Conservation (phyloP, 2,329 filamentous ascomycete genomes). For the Microcera coccophila region DNA sequence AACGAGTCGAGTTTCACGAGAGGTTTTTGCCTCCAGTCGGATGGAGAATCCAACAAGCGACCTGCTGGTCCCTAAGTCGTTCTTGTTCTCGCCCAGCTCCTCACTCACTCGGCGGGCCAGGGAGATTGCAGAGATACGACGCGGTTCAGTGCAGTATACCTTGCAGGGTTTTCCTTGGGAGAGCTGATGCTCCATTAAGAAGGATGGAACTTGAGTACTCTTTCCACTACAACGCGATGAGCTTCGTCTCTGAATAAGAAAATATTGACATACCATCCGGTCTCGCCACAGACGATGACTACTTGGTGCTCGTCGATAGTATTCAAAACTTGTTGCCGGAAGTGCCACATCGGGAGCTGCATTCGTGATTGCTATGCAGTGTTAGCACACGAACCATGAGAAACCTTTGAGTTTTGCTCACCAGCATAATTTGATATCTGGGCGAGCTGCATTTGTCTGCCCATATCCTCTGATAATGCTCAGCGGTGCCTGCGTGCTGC, state of each 20-base stretch:
- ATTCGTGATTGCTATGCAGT: slow-evolving; percentile 54
- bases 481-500: slow-evolving; percentile 37
- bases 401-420: too few relatives aligned
- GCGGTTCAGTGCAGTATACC: slow-evolving; percentile 91
- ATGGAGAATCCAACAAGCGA: slow-evolving; percentile 95
- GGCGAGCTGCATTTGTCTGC: slow-evolving; percentile 51
- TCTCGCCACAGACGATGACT: slow-evolving; percentile 93
- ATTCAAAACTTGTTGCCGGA: slow-evolving; percentile 71
- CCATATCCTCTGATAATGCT: slow-evolving; percentile 58
- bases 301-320: slow-evolving; percentile 78
- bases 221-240: slow-evolving; percentile 61
- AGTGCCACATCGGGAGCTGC: slow-evolving; percentile 86
- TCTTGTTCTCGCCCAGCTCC: slow-evolving; percentile 80
- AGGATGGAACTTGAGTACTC: slow-evolving; percentile 94
- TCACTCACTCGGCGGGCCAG: slow-evolving; percentile 89
- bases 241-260: not conserved
- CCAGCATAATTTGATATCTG: slow-evolving; percentile 75
- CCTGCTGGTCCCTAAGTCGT: slow-evolving; percentile 74
- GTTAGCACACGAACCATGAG: too few relatives aligned
- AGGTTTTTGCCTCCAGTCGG: slow-evolving; percentile 82
- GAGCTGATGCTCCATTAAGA: slow-evolving; percentile 85
- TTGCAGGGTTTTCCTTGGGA: slow-evolving; percentile 77
- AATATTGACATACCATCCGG: slow-evolving; percentile 61
- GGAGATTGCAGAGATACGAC: slow-evolving; percentile 93
- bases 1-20: slow-evolving; percentile 75